Conservation (phyloP, 768 basidiomycete genomes). For the Fibroporia radiculosa region DNA sequence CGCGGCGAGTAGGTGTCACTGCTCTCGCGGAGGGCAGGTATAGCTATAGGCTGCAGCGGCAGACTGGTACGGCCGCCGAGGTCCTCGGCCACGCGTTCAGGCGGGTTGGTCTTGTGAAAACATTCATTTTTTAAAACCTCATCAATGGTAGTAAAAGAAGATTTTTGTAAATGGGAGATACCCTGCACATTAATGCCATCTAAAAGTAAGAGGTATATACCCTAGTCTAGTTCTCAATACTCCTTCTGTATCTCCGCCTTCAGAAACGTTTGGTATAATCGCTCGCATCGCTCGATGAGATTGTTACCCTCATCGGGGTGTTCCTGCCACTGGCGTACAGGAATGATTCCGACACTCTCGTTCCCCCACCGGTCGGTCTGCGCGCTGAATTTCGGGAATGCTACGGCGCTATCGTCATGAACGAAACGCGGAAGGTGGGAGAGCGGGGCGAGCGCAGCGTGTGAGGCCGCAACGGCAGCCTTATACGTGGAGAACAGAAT, state of each 20-base stretch:
- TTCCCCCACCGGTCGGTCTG: conserved; percentile 50
- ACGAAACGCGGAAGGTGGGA: conserved; percentile 33
- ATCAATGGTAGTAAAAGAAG: too few relatives aligned
- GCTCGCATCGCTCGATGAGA: conserved; percentile 51
- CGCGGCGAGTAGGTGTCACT: too few relatives aligned
- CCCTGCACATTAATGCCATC: too few relatives aligned
- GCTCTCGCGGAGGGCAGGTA: too few relatives aligned
- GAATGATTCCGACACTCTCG: conserved; percentile 40
- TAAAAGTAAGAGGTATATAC: too few relatives aligned
- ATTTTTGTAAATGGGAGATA: too few relatives aligned
- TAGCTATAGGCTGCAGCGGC: too few relatives aligned
- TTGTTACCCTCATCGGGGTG: conserved; percentile 37
- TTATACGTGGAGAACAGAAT: conserved; percentile 57
- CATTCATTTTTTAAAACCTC: too few relatives aligned
- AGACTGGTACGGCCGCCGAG: too few relatives aligned
- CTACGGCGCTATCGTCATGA: conserved; percentile 4
- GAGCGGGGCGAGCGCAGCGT: conserved; percentile 57
- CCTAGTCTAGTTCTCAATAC: too few relatives aligned
- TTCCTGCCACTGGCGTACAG: conserved; percentile 44
- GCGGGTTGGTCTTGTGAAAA: too few relatives aligned
- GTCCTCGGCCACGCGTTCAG: too few relatives aligned
- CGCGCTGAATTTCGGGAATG: conserved; percentile 46
- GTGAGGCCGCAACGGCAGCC: conserved; percentile 59
- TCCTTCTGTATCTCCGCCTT: conserved; percentile 20
- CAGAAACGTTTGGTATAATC: conserved; percentile 35